Conservation (phyloP, 306 rosid genomes). For the Malus asiatica region DNA sequence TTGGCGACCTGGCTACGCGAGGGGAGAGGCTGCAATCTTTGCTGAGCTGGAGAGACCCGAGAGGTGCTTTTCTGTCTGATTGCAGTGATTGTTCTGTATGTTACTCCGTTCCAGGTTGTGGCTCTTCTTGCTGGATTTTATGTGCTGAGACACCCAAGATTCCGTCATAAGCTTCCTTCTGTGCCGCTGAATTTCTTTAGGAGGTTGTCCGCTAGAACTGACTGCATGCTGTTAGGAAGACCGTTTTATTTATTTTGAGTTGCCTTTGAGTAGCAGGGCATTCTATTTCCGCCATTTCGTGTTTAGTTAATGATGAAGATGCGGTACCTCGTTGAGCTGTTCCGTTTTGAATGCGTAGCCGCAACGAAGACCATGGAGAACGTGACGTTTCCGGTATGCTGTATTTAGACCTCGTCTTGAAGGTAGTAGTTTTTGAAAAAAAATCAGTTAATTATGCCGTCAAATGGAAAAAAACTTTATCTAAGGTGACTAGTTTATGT, state of each 20-base stretch:
- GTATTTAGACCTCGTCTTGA: constrained; percentile 26
- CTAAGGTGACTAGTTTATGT: constrained; percentile 21
- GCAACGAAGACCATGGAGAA: constrained; percentile 2
- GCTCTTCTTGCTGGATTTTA: no score
- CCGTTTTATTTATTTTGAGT: constrained; percentile 1
- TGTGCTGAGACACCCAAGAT: no score
- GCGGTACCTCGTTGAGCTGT: constrained; percentile 24
- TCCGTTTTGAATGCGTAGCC: constrained; percentile 26
- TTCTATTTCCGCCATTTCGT: not conserved
- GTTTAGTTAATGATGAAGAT: constrained; percentile 20
- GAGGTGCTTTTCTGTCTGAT: no score
- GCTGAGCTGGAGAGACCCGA: no score
- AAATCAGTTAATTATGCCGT: constrained; percentile 35
- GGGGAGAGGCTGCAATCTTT: no score
- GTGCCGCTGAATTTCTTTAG: constrained; percentile 95
- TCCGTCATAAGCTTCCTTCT: constrained; percentile 59
- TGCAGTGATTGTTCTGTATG: no score
- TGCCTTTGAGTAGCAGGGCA: not conserved
- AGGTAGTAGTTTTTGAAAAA: constrained; percentile 38
- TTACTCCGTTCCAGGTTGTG: no score
- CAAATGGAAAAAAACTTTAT: constrained; percentile 16
- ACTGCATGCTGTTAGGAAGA: constrained; percentile 75
- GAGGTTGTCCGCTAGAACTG: constrained; percentile 93
- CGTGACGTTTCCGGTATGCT: not conserved
- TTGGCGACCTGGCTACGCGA: no score